A percentile compares a stretch with the other conserved stretches of the same genome.
Conservation (phyloP, 2,329 filamentous ascomycete species). For the Fusarium irregulare region DNA sequence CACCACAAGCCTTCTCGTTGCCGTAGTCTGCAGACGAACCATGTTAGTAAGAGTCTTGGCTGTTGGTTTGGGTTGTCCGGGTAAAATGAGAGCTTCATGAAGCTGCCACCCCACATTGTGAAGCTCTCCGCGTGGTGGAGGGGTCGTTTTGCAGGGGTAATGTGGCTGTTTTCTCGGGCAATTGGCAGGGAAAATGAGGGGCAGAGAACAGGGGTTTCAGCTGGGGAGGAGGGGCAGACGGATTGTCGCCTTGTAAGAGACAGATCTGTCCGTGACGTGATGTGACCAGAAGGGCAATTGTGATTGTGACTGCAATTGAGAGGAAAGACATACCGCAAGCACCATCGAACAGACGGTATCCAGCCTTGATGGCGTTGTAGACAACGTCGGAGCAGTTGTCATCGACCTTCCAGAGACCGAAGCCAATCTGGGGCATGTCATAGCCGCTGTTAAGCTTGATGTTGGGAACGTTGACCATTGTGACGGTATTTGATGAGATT, state of each 20-base stretch:
- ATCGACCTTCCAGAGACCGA: constrained; percentile 86
- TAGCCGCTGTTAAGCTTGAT: constrained; percentile 73
- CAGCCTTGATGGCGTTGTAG: constrained; percentile 77
- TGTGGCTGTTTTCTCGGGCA: constrained; percentile 44
- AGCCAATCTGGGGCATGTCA: constrained; percentile 80
- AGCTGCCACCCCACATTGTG: constrained; percentile 32
- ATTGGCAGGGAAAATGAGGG: constrained; percentile 36
- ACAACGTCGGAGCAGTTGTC: constrained; percentile 80
- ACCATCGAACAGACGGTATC: constrained; percentile 70
- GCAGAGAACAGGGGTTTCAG: constrained; percentile 22
- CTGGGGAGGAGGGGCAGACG: constrained; percentile 33
- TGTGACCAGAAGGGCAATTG: constrained; percentile 6
- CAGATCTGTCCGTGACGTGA: constrained; percentile 1
- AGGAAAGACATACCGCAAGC: constrained; percentile 63
- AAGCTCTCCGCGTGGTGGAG: constrained; percentile 32
- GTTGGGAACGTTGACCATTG: constrained; percentile 53
- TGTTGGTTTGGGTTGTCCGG: neutral
- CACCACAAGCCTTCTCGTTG: constrained; percentile 81
- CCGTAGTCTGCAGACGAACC: constrained; percentile 74
- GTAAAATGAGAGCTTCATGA: constrained; percentile 27
- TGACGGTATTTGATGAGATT: constrained; percentile 34
- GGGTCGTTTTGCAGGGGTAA: constrained; percentile 41
- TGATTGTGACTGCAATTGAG: constrained; percentile 1
- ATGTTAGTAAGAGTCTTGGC: constrained; percentile 12
- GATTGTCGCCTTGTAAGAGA: constrained; percentile 20